Evolutionary conservation across 129 eudicot genomes (phyloP), one percentile per base, ranked within the genome.

Genomic region (Kitagawia praeruptora): DNA sequence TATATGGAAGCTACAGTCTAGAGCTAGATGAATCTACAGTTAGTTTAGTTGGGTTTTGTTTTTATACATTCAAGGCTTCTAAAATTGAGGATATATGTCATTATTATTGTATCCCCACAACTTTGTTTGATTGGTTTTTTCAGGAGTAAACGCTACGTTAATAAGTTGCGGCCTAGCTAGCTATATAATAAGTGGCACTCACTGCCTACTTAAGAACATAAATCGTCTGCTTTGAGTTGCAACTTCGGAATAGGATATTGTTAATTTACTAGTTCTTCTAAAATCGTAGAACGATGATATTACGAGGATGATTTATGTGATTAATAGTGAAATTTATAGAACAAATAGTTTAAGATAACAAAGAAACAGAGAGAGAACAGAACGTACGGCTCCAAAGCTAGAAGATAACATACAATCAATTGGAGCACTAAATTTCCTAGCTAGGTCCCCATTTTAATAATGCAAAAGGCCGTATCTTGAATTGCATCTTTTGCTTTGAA

Each of bases 361-460:
- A 47, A 53, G 63, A 54, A 21, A 54, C 21, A n/a, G 4, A 58
- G 69, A 61, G 12, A 61, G 37, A 61, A 61, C 13, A 61, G 15
- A 61, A 25, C 13, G 69, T 61, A 61, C 69, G 69, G 69, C 69
- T 25, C 34, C 15, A 25, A 61, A 61, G 69, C 34, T 25, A 25
- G 16, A 61, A 61, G 69, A n/a, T 61, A 61, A 61, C 11, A 61
- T 61, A 61, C 69, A 61, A 9, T 25, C 14, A 61, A 61, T 61
- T n/a, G 69, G 69, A 61, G 69, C 69, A 61, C 69, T 61, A 61
- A 61, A 61, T 61, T 61, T 61, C 11, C 1, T 61, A 61, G 69
- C 69, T 25, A 61, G 69, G 69, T 61, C 69, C 69, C 69, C 69
- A 61, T 8, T n/a, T n/a, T 3, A 61, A 61, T 61, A 61, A 61